phyloP scores from a whole-genome alignment of 2,329 filamentous ascomycete genomes.

The Aspergillus quadricinctus region DNA sequence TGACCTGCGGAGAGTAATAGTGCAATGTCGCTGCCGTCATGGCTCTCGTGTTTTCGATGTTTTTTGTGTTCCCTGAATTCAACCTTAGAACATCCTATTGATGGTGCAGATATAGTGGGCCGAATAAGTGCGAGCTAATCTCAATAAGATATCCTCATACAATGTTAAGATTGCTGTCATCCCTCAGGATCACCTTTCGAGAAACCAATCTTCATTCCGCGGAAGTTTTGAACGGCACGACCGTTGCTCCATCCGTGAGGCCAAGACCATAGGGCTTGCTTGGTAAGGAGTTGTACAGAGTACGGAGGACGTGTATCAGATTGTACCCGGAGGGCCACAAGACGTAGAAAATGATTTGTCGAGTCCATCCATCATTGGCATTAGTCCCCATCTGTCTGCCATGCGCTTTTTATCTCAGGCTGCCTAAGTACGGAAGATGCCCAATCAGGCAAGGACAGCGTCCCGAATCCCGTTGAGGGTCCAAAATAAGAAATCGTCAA shows the following conservation, averaged over 20 bases:
- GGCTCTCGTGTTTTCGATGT: not conserved
- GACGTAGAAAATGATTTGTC: no score
- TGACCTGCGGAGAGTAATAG: not conserved
- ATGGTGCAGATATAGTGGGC: not conserved
- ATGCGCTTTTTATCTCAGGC: slow-evolving; percentile 3
- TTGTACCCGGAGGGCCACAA: no score
- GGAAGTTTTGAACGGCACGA: not conserved
- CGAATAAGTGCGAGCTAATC: no score
- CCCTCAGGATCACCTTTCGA: no score
- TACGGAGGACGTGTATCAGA: no score
- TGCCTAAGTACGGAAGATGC: slow-evolving; percentile 1
- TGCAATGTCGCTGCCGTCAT: not conserved
- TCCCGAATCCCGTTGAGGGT: slow-evolving; percentile 6
- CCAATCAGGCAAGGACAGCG: slow-evolving; percentile 1
- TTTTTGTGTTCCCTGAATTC: not conserved
- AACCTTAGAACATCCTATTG: not conserved
- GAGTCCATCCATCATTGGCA: no score
- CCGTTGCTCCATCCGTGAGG: no score
- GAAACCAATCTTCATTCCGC: not conserved
- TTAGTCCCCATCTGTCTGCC: not conserved
- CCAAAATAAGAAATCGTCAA: slow-evolving; percentile 10
- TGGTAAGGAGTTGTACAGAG: no score
- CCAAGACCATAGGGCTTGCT: no score
- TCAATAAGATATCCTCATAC: not conserved
- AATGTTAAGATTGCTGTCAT: not conserved